These are phyloP conservation scores for Pseudozyma hubeiensis DNA, from an alignment of 1,284 basidiomycete species.

Conservation along the genomic window DNA sequence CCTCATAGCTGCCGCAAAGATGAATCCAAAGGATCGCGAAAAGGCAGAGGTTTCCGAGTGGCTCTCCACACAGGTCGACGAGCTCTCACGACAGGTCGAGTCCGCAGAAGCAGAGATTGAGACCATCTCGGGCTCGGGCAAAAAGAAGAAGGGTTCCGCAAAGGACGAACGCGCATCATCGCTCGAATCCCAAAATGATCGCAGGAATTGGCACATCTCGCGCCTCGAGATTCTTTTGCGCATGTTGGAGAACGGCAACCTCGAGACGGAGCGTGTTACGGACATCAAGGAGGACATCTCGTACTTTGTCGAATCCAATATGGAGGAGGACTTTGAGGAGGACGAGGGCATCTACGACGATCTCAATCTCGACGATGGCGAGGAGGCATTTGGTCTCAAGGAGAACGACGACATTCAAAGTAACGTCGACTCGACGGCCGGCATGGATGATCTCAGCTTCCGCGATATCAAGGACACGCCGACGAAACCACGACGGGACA, in stretches of 20 bases:
- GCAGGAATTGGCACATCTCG: slow-evolving; percentile 93
- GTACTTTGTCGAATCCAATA: slow-evolving; percentile 97
- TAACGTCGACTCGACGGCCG: slow-evolving; percentile 71
- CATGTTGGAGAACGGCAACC: slow-evolving; percentile 91
- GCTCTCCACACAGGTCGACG: slow-evolving; percentile 76
- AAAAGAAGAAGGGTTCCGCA: slow-evolving; percentile 78
- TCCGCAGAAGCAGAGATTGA: slow-evolving; percentile 95
- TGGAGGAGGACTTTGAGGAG: slow-evolving; percentile 96
- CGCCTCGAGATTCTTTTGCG: slow-evolving; percentile 93
- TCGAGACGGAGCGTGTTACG: slow-evolving; percentile 83
- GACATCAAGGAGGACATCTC: slow-evolving; percentile 92
- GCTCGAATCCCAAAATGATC: slow-evolving; percentile 90
- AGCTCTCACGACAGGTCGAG: slow-evolving; percentile 92
- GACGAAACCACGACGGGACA: slow-evolving; percentile 40
- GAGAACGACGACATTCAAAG: slow-evolving; percentile 76
- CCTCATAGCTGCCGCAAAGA: slow-evolving; percentile 89
- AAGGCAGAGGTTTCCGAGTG: slow-evolving; percentile 85
- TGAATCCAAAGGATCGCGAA: slow-evolving; percentile 96
- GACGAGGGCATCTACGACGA: slow-evolving; percentile 99
- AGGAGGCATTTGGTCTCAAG: slow-evolving; percentile 72
- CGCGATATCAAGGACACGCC: slow-evolving; percentile 44
- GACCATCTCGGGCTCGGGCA: slow-evolving; percentile 79
- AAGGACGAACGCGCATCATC: slow-evolving; percentile 80
- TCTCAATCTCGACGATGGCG: slow-evolving; percentile 92
- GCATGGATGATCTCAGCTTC: slow-evolving; percentile 68